phyloP scores from a whole-genome alignment of 331 rosid genomes.

The Dryas integrifolia region DNA sequence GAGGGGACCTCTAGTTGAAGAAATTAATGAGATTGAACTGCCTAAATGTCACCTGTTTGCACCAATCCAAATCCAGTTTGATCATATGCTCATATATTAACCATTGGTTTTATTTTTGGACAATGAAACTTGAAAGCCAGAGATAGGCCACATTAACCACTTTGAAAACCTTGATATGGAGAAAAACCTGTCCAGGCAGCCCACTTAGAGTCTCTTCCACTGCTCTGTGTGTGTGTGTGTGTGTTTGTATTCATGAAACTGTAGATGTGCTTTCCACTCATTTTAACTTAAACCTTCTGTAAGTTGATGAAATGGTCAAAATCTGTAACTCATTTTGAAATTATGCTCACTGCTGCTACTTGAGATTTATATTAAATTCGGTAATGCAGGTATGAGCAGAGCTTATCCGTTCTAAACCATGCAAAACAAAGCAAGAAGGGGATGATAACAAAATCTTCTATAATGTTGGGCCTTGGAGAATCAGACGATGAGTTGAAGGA shows the following conservation, averaged over 20 bases:
- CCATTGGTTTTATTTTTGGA: neutral
- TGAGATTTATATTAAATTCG: slow-evolving; percentile 19
- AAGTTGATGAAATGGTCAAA: too few relatives aligned
- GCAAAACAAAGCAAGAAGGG: slow-evolving; percentile 76
- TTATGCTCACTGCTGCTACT: slow-evolving; percentile 13
- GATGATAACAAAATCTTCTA: slow-evolving; percentile 88
- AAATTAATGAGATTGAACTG: neutral
- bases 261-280: neutral
- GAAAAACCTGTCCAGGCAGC: neutral
- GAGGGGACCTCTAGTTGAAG: neutral
- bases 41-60: neutral
- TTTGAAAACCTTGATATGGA: neutral
- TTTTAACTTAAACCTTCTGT: neutral
- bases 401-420: slow-evolving; percentile 74
- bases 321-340: slow-evolving; percentile 6
- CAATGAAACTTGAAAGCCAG: neutral
- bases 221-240: neutral
- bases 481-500: slow-evolving; percentile 83
- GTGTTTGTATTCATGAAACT: neutral
- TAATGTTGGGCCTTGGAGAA: slow-evolving; percentile 98
- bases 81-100: neutral
- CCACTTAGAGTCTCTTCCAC: neutral
- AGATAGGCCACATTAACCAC: neutral
- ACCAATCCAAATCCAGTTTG: neutral
- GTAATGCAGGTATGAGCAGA: slow-evolving; percentile 76